Evolutionary conservation across 2,329 filamentous ascomycete genomes (phyloP), one percentile per base, ranked within the genome.

Genomic region (Xylaria sp.): DNA sequence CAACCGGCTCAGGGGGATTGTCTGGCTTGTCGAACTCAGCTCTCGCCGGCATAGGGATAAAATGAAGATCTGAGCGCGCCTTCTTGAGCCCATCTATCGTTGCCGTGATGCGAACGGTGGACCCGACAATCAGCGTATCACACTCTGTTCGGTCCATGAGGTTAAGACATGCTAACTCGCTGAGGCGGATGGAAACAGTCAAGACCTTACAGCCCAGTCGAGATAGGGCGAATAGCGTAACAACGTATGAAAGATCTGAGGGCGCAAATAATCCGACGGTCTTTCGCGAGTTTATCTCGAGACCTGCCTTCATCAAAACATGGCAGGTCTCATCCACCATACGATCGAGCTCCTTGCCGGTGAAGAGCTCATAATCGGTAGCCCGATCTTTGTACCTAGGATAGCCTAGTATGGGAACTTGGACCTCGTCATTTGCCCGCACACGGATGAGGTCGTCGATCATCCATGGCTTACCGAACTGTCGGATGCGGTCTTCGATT

Each of bases 141-240:
- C 77, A 78, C 7, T 78, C 72, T 1, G 80, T 79, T 4, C 72
- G 75, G 48, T 80, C 73, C 3, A 83, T 74, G 9, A 84, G 73
- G 5, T 79, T 79, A 4, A 82, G 75, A 60, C 79, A 82, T 25
- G 82, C 81, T 1, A 77, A 72, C 1, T 79, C 73, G 12, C 81
- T 80, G 6, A 84, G 74, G 25, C 82, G 80, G 36, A 80, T 80
- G 3, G 82, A 84, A 30, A 84, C 73, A 63, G 80, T 80, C 74
- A 84, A 78, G 7, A 80, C 76, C 13, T 78, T 81, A 63, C 81
- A 83, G 30, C 82, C 82, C 5, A 83, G 70, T n/a, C 81, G 77
- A 63, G 79, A 81, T 9, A 84, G 74, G 10, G 82, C 82, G 59
- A 84, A 83, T 55, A 83, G 79, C 7, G 79, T 78, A 61, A 83